Base-by-base conservation (phyloP, 2,329 filamentous ascomycete species). In the Diaporthe ilicicola region DNA sequence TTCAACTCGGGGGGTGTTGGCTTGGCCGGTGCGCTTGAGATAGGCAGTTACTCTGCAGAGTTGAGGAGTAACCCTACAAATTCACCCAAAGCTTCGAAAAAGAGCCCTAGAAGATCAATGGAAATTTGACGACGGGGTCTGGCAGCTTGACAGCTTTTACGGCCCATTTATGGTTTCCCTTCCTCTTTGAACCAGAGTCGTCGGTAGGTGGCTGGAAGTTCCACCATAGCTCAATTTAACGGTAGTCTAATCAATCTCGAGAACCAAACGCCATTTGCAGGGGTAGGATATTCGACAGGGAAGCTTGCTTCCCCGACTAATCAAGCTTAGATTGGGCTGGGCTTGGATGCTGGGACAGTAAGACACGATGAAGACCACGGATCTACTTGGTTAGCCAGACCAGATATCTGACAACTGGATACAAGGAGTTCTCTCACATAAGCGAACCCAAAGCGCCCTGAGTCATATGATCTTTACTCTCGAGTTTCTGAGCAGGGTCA, bases 161-260 rank as follows among this genome's bases (percentile, higher is more conserved):
- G 15, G 1, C 6, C 19, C 17, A 24, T 37, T 17, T 17, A 13
- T 2, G 7, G 4, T 8, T 9, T 24, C 17, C 4, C 2, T 2
- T 22, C 1, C 19, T 37, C 2, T 39, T 24, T n/a, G n/a, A n/a
- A n/a, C 5, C 5, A 44, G 15, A 29, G 9, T 37, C 19, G 3
- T 27, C 8, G 8, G 22, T 9, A 17, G 55, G 72, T 75, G 72
- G 73, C 71, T 73, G 72, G 73, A 70, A 32, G 76, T 78, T 22
- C 8, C 71, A 32, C 71, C 32, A 56, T 79, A 79, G 66, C 78
- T 74, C 17, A 32, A 27, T n/a, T 75, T 78, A 75, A 78, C 76
- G n/a, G 76, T 74, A 13, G 22, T 13, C 27, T 17, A 44, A 22
- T 42, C 8, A 15, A 22, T 17, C 2, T 19, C 39, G 37, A 39